phyloP scores from a whole-genome alignment of 2,329 filamentous ascomycete genomes.

The Aspergillus vadensis region DNA sequence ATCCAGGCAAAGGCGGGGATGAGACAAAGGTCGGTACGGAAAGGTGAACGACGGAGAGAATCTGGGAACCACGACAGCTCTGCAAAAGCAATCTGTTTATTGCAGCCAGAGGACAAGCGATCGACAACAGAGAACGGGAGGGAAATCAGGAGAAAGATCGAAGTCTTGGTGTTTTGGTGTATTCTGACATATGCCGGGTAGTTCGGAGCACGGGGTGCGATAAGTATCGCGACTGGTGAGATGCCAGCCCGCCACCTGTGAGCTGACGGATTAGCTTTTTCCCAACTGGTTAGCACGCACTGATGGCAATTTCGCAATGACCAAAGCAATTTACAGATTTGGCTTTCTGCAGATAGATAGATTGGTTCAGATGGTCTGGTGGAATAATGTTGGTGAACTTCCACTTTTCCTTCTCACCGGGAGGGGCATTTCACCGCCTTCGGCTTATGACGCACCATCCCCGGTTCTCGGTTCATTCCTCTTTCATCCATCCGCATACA shows the following conservation, averaged over 20 bases:
- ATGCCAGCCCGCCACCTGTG: background rate
- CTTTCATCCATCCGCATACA: background rate
- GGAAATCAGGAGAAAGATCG: background rate
- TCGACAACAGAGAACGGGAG: background rate
- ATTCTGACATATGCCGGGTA: slow-evolving; percentile 5
- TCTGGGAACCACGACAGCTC: background rate
- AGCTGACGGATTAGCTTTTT: background rate
- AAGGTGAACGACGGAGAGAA: background rate
- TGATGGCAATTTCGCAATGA: background rate
- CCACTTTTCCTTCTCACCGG: background rate
- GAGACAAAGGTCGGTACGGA: background rate
- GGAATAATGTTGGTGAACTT: background rate
- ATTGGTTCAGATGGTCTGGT: background rate
- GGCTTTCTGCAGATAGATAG: background rate
- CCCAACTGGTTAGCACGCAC: background rate
- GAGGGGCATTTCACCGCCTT: slow-evolving; percentile 1
- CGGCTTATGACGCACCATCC: background rate
- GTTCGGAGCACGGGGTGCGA: slow-evolving; percentile 1
- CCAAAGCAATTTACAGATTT: background rate
- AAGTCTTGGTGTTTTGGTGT: background rate
- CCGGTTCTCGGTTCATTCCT: background rate
- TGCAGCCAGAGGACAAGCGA: background rate
- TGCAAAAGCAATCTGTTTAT: background rate
- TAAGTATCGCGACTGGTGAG: background rate
- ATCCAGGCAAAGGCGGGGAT: background rate